Evolutionary conservation across 768 basidiomycete species (phyloP), one percentile per base, ranked within the genome.

Genomic region (Pleurotus platypus): DNA sequence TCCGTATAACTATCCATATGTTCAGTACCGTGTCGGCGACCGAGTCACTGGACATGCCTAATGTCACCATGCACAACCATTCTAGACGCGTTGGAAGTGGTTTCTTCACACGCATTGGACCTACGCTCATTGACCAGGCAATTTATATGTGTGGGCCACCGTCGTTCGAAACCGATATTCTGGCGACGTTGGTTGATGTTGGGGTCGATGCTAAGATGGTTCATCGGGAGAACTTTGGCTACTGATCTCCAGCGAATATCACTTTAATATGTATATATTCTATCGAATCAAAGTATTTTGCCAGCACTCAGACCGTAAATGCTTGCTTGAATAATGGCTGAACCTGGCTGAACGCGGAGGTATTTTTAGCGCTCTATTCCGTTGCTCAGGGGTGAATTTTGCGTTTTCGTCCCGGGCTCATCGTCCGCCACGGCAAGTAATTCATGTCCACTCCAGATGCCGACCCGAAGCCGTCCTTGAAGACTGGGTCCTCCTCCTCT

Each of bases 111-210:
- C 43, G 61, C 47, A 42, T n/a, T 24, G 49, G 64, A 53, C 59
- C 16, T 40, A 65, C 61, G 1, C 7, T 68, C 5, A 40, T 39
- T 20, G 67, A 62, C 11, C 66, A 69, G 45, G 65, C 71, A n/a
- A 63, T 69, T 1, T 85, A 75, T 58, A 46, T 85, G 11, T 85
- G 84, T 64, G 83, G 84, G 2, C 78, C 83, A 1, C 69, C 67
- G 20, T 63, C 61, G 2, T 84, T 81, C 53, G 81, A 83, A 63
- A 63, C 69, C 46, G 63, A 64, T 24, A 69, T 75, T 1, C 47
- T 76, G n/a, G 62, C 59, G 4, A 64, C 65, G 1, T 60, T 84
- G 57, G 65, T 60, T 2, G 67, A 64, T 4, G 57, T 71, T 39
- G 79, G 78, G 3, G 62, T 77, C 8, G 65, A 71, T 15, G 59